Percentiles rank a stretch among this genome's conserved stretches.
These are phyloP conservation scores for Aspergillus fijiensis DNA, from an alignment of 2,329 filamentous ascomycete species.

Conservation along the genomic window DNA sequence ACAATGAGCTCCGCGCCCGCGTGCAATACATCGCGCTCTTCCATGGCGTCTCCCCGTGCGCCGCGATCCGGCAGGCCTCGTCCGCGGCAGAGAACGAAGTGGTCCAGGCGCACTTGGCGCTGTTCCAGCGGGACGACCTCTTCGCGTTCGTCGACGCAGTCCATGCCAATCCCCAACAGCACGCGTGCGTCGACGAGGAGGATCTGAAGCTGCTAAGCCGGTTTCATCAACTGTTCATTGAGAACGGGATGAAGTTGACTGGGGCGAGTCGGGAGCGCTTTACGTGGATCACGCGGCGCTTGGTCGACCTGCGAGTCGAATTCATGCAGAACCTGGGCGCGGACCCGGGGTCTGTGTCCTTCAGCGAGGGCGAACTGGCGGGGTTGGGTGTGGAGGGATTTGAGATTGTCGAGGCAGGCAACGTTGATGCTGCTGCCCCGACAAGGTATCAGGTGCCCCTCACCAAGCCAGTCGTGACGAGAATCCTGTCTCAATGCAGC, in stretches of 20 bases:
- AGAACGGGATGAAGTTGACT: neutral
- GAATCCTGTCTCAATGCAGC: neutral
- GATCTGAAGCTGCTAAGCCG: neutral
- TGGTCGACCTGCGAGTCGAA: neutral
- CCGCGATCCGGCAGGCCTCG: neutral
- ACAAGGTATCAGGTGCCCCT: neutral
- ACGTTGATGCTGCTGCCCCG: neutral
- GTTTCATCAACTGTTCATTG: neutral
- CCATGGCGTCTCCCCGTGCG: neutral
- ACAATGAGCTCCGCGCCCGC: neutral
- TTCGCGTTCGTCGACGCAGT: neutral
- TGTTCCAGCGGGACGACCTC: neutral
- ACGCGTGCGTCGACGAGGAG: neutral
- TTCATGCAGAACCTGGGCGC: slow-evolving; percentile 1
- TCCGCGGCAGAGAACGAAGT: neutral
- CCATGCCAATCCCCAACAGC: neutral
- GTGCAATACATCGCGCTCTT: slow-evolving; percentile 5
- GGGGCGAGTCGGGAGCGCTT: neutral
- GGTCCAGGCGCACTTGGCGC: neutral
- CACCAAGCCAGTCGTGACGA: neutral
- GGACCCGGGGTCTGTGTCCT: neutral
- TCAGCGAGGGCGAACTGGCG: neutral
- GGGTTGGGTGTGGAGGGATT: neutral
- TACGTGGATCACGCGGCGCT: neutral
- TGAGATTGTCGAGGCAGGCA: neutral